phyloP scores from a whole-genome alignment of 2,329 filamentous ascomycete genomes.

The Bipolaris bicolor region DNA sequence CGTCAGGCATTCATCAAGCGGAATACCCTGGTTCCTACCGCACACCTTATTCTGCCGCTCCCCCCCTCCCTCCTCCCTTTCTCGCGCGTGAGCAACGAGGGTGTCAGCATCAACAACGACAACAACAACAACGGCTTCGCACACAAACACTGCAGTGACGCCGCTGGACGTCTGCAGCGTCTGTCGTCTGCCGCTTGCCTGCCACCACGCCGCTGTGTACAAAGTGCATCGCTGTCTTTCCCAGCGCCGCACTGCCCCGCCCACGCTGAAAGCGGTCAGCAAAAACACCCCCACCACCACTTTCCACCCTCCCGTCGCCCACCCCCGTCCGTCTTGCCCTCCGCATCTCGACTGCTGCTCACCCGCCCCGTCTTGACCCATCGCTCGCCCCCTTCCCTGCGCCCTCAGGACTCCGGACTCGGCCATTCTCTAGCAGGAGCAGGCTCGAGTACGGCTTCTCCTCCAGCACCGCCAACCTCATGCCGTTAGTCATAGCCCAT shows the following conservation, averaged over 20 bases:
- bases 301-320: neutral
- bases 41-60: neutral
- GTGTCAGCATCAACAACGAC: neutral
- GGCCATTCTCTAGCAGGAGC: constrained; percentile 50
- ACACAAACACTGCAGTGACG: neutral
- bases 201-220: constrained; percentile 10
- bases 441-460: constrained; percentile 44
- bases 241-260: constrained; percentile 12
- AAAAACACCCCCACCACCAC: constrained; percentile 10
- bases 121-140: neutral
- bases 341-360: constrained; percentile 12
- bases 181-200: constrained; percentile 13
- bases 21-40: neutral
- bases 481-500: constrained; percentile 52
- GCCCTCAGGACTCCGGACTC: constrained; percentile 38
- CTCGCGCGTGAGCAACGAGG: neutral
- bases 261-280: constrained; percentile 19
- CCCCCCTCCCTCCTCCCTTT: neutral
- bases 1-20: constrained; percentile 4
- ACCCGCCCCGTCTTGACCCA: constrained; percentile 28
- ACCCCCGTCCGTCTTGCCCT: neutral
- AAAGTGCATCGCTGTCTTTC: constrained; percentile 3
- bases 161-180: neutral
- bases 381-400: constrained; percentile 30
- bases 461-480: constrained; percentile 44